Evolutionary conservation across 129 eudicot genomes (phyloP).

Genomic region (Sambucus nigra): DNA sequence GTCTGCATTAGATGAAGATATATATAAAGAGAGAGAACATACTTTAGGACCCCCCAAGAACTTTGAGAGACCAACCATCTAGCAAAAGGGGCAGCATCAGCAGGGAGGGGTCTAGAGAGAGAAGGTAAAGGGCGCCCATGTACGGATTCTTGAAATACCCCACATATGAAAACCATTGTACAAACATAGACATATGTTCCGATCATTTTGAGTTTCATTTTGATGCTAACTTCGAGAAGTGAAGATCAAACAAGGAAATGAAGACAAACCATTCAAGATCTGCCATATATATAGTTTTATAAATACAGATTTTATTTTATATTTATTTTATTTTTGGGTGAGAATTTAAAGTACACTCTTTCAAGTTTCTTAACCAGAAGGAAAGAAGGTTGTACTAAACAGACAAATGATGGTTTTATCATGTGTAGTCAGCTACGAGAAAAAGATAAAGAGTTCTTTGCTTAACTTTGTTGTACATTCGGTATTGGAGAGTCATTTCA

Average conservation of each 20-base stretch:
- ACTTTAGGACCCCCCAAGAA: slow-evolving; percentile 91
- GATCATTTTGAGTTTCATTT: slow-evolving; percentile 6
- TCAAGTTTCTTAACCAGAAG: too few relatives aligned
- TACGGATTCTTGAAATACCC: slow-evolving; percentile 33
- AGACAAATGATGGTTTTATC: too few relatives aligned
- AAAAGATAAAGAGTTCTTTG: too few relatives aligned
- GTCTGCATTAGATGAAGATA: not conserved
- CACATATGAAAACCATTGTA: slow-evolving; percentile 13
- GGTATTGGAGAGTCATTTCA: too few relatives aligned
- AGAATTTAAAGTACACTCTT: too few relatives aligned
- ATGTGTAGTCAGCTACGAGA: too few relatives aligned
- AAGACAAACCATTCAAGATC: not conserved
- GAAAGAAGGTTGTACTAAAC: too few relatives aligned
- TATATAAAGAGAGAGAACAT: slow-evolving; percentile 5
- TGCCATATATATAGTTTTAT: too few relatives aligned
- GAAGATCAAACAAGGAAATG: not conserved
- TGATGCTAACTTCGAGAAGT: not conserved
- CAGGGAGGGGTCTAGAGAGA: slow-evolving; percentile 40
- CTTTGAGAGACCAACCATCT: slow-evolving; percentile 82
- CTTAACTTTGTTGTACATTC: too few relatives aligned
- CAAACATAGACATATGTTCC: not conserved
- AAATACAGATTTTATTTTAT: too few relatives aligned
- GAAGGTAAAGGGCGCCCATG: slow-evolving; percentile 31
- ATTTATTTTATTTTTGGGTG: too few relatives aligned
- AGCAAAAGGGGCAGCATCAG: slow-evolving; percentile 59